Evolutionary conservation across 2,329 filamentous ascomycete species (phyloP).

Genomic region (Paecilomyces sp.): DNA sequence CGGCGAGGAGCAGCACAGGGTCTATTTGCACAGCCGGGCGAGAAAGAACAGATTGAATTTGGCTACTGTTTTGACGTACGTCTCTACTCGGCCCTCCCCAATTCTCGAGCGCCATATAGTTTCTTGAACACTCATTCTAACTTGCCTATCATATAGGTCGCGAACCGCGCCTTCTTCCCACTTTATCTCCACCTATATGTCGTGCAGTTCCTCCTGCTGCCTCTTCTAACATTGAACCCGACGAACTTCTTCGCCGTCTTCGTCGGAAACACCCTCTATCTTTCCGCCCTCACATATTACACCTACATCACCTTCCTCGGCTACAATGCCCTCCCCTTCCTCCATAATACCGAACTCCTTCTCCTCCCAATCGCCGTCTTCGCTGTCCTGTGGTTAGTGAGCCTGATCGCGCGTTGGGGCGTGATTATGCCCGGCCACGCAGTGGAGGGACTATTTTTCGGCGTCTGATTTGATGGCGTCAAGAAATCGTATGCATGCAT

Average conservation of each 20-base stretch:
- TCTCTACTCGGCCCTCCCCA: background rate
- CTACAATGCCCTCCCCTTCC: slow-evolving; percentile 61
- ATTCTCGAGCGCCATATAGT: background rate
- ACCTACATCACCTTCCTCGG: slow-evolving; percentile 63
- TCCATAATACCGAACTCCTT: slow-evolving; percentile 60
- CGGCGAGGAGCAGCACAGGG: slow-evolving; percentile 46
- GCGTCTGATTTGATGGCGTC: slow-evolving; percentile 19
- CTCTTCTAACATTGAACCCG: slow-evolving; percentile 41
- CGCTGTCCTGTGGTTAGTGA: slow-evolving; percentile 52
- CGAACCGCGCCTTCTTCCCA: slow-evolving; percentile 61
- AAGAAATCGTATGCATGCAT: background rate
- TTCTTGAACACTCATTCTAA: background rate
- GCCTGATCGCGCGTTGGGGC: slow-evolving; percentile 41
- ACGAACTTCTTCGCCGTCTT: slow-evolving; percentile 43
- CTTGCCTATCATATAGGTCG: slow-evolving; percentile 36
- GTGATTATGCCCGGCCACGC: slow-evolving; percentile 37
- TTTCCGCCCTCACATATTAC: slow-evolving; percentile 60
- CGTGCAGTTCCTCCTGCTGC: slow-evolving; percentile 60
- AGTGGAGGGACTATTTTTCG: slow-evolving; percentile 38
- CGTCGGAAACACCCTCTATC: slow-evolving; percentile 59
- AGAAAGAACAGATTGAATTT: slow-evolving; percentile 58
- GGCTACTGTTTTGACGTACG: slow-evolving; percentile 64
- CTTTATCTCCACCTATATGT: slow-evolving; percentile 62
- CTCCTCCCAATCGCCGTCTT: slow-evolving; percentile 56
- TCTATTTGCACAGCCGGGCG: slow-evolving; percentile 50